phyloP scores from a whole-genome alignment of 441 rosid genomes.

The Biscutella laevigata region DNA sequence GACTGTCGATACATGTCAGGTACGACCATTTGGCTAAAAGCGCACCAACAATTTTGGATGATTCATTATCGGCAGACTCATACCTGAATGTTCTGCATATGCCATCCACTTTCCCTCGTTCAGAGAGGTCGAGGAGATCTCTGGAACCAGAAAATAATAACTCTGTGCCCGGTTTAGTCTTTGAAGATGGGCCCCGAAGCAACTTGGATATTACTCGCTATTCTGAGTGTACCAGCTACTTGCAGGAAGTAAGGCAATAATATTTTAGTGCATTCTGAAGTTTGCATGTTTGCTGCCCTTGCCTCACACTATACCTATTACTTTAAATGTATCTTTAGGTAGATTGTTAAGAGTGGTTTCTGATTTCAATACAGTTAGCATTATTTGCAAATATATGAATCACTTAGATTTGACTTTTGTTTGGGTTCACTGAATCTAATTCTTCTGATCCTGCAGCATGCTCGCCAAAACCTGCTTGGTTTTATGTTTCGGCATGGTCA shows the following conservation, averaged over 20 bases:
- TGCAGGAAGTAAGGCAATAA: slow-evolving; percentile 70
- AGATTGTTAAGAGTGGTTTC: slow-evolving; percentile 7
- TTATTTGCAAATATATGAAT: slow-evolving; percentile 6
- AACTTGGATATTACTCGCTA: slow-evolving; percentile 78
- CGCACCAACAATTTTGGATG: slow-evolving; percentile 98
- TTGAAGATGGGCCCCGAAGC: slow-evolving; percentile 86
- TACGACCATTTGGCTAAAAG: slow-evolving; percentile 97
- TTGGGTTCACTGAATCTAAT: slow-evolving; percentile 9
- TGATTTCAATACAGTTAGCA: slow-evolving; percentile 10
- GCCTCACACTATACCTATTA: slow-evolving; percentile 2
- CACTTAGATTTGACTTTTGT: not conserved
- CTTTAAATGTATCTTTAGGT: not conserved
- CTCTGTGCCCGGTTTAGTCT: slow-evolving; percentile 42
- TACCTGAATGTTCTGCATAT: slow-evolving; percentile 89
- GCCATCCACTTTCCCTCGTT: slow-evolving; percentile 97
- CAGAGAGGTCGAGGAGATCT: slow-evolving; percentile 77
- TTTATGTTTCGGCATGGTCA: slow-evolving; percentile 95
- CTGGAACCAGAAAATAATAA: slow-evolving; percentile 50
- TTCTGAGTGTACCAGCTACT: slow-evolving; percentile 68
- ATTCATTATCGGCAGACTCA: slow-evolving; percentile 97
- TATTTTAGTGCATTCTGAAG: slow-evolving; percentile 8
- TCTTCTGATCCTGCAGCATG: slow-evolving; percentile 57
- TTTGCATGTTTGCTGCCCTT: slow-evolving; percentile 9
- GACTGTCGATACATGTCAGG: slow-evolving; percentile 35
- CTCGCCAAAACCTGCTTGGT: slow-evolving; percentile 77